Percentiles rank a stretch among this genome's conserved stretches.
These are phyloP conservation scores for Luzula sylvatica DNA, from an alignment of 176 grass and related monocot species.

Conservation along the genomic window DNA sequence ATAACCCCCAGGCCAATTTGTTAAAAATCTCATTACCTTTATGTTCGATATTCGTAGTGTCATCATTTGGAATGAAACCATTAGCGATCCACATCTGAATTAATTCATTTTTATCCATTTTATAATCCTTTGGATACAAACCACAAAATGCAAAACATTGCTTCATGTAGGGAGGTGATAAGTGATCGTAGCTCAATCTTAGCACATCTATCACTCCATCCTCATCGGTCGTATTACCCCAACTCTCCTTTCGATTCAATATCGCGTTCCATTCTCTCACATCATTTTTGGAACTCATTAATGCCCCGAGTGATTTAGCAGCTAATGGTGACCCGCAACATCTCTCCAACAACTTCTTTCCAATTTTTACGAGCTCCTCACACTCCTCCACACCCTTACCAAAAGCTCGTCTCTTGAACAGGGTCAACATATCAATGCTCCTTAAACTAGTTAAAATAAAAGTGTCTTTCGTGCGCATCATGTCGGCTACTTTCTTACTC, in stretches of 20 bases:
- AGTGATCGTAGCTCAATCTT: background rate
- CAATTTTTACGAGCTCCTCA: background rate
- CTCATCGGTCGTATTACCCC: background rate
- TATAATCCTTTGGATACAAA: background rate
- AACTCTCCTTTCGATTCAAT: background rate
- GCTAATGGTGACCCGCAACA: no score
- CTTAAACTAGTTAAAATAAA: background rate
- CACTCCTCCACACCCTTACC: background rate
- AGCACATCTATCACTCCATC: no score
- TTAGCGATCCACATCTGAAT: constrained; percentile 8
- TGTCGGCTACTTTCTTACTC: background rate
- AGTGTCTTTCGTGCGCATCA: background rate
- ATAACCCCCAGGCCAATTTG: background rate
- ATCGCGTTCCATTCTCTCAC: background rate
- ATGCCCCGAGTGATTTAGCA: background rate
- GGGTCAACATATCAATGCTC: background rate
- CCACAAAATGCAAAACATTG: constrained; percentile 18
- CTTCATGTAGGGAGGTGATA: constrained; percentile 1
- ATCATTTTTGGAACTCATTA: constrained; percentile 1
- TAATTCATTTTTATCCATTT: background rate
- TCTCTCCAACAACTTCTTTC: background rate
- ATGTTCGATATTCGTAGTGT: background rate
- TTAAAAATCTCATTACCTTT: background rate
- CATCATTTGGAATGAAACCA: constrained; percentile 8
- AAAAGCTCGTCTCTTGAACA: constrained; percentile 8